Base-by-base conservation (phyloP, 2,329 filamentous ascomycete genomes). In the Fusarium annulatum region DNA sequence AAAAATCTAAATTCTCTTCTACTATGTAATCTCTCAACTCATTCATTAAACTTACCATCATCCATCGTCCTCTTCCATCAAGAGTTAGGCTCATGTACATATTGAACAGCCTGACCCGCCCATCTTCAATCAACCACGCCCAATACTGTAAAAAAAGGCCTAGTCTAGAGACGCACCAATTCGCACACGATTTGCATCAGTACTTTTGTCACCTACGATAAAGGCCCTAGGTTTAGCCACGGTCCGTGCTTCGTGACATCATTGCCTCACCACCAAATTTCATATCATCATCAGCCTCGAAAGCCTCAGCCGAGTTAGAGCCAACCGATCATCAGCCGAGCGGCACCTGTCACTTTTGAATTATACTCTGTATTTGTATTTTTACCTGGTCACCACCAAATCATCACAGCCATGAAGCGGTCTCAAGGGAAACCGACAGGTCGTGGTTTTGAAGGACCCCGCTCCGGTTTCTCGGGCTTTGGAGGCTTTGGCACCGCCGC, bases 401-500 rank as follows among this genome's bases (percentile, higher is more conserved):
- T 15, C 26, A 49, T 18, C 26, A n/a, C 34, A 67, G 55, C 43
- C 63, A 80, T 80, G 79, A 80, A 80, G 71, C 75, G 76, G 69
- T 69, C 74, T 61, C 77, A 78, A 73, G 77, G 68, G 38, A 79
- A 78, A 71, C 43, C 78, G 23, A 60, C 77, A 34, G 69, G 69
- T 21, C 77, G 77, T 43, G 72, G 69, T 38, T 79, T 76, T 64
- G 71, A 76, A n/a, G 72, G 69, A 67, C 56, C 77, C 75, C 74
- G 74, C 70, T 67, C 75, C 68, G 76, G 74, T 43, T 71, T 76
- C 53, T 67, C 76, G 51, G 69, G 53, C 51, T 78, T 77, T 48
- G 77, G 77, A 71, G 76, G 75, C 30, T 80, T 79, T 73, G 76
- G 74, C 48, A 71, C 81, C 67, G 85, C 87, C 75, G 80, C 83